Evolutionary conservation across 192 early-diverging fungal genomes (phyloP).

Genomic region (Pilaira anomala): DNA sequence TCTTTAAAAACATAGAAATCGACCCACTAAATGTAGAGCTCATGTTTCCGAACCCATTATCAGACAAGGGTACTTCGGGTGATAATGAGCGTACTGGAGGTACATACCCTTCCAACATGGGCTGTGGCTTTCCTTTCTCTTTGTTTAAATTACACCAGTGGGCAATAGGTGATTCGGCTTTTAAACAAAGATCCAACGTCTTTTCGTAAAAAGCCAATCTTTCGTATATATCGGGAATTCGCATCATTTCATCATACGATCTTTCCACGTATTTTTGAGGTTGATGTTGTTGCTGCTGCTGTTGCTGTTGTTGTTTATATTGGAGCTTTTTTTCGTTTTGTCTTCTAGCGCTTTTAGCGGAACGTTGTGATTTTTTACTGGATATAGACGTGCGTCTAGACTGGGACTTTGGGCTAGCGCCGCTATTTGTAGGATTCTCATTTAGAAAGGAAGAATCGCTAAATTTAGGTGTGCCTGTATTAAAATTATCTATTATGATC

Average conservation of each 20-base stretch:
- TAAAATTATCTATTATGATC: not conserved
- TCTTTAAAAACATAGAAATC: conserved; percentile 18
- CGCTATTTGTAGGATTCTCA: not conserved
- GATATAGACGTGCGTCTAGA: conserved; percentile 10
- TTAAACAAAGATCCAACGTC: conserved; percentile 20
- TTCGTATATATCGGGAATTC: conserved; percentile 27
- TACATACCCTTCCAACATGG: conserved; percentile 12
- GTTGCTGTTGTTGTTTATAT: not conserved
- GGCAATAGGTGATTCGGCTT: conserved; percentile 10
- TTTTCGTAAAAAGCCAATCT: conserved; percentile 27
- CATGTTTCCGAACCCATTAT: not conserved
- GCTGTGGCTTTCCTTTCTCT: conserved; percentile 14
- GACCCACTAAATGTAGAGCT: conserved; percentile 19
- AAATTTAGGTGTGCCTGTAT: not conserved
- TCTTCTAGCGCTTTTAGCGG: not conserved
- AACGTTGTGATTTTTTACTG: conserved; percentile 13
- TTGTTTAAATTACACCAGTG: conserved; percentile 8
- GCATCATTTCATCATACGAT: conserved; percentile 29
- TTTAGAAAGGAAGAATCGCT: not conserved
- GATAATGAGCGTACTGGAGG: not conserved
- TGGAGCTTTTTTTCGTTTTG: not conserved
- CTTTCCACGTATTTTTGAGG: conserved; percentile 10
- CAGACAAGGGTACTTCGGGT: not conserved
- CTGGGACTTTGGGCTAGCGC: not conserved
- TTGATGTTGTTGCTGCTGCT: not conserved